A percentile compares a stretch with the other conserved stretches of the same genome.
Conservation (phyloP, 208 protist species). For the Leishmania tarentolae region DNA sequence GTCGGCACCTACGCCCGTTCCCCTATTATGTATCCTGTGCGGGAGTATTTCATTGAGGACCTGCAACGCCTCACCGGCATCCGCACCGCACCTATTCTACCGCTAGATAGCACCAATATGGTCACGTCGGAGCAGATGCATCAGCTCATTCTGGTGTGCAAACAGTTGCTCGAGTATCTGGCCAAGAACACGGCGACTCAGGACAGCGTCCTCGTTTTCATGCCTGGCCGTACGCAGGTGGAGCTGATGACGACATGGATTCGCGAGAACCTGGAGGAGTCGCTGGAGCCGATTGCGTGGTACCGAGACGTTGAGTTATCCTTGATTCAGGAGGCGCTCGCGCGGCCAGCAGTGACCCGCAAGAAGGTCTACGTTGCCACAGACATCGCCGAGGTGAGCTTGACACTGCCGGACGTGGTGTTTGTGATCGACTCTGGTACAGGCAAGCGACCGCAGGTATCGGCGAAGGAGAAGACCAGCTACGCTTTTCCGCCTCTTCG, state of each 20-base stretch:
- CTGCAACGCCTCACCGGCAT: constrained; percentile 56
- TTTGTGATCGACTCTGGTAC: constrained; percentile 96
- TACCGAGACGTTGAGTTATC: constrained; percentile 83
- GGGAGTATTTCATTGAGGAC: constrained; percentile 84
- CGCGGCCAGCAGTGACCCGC: constrained; percentile 74
- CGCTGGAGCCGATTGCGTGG: constrained; percentile 84
- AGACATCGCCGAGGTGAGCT: constrained; percentile 96
- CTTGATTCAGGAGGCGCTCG: constrained; percentile 89
- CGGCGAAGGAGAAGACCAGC: constrained; percentile 41
- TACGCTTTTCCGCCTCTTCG: constrained; percentile 80
- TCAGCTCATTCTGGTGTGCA: constrained; percentile 58
- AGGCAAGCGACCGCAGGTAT: constrained; percentile 72
- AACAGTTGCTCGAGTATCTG: constrained; percentile 67
- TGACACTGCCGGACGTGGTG: constrained; percentile 96
- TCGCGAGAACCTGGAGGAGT: constrained; percentile 60
- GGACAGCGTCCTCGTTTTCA: constrained; percentile 94
- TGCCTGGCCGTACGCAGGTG: constrained; percentile 87
- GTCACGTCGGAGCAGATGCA: constrained; percentile 67
- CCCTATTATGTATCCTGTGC: constrained; percentile 66
- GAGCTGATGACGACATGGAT: constrained; percentile 60
- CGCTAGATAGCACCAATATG: constrained; percentile 36
- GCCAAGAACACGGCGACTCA: constrained; percentile 47
- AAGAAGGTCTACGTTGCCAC: constrained; percentile 95
- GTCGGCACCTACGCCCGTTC: constrained; percentile 71
- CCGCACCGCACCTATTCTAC: constrained; percentile 36